Base-by-base conservation (phyloP, 495 filamentous ascomycete species). In the Talaromyces borbonicus region DNA sequence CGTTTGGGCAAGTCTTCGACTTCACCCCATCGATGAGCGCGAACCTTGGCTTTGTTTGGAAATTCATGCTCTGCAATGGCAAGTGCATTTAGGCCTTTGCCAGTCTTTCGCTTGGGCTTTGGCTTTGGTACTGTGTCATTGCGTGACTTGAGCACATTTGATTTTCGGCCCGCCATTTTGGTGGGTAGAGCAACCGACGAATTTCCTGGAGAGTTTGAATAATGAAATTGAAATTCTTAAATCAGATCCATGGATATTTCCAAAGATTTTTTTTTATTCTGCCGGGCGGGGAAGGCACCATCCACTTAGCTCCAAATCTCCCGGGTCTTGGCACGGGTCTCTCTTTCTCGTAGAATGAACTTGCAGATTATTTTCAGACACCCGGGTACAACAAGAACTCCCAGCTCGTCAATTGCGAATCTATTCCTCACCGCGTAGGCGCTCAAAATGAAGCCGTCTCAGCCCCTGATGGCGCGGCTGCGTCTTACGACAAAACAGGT, bases 401-500 rank as follows among this genome's bases (percentile, higher is more conserved):
- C 47, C 4, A 40, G 11, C 37, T 24, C 22, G 37, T 23, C 33
- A 14, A 11, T 40, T 5, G 20, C 4, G 22, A 11, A 32, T 45
- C 24, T 31, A 31, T 20, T 41, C 5, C 15, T 23, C 18, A 5
- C 16, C 9, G 15, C 32, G 15, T 9, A 36, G 35, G 35, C 15
- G 37, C 33, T 15, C 50, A 65, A 51, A 16, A 79, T 79, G 76
- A 77, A 84, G 64, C 84, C 90, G 12, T 84, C 90, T 15, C 66
- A 78, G 47, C 59, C 74, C 27, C 81, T 95, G 61, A 72, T 77
- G 52, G 71, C 72, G 60, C 72, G 73, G 38, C 54, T 87, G 44
- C 80, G 84, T 57, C 72, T 98, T 45, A 95, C 85, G 4, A 97
- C 92, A 50, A 98, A 98, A 68, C 79, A 85, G 61, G 80, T 86